Percentiles rank a stretch among this genome's conserved stretches.
phyloP scores from a whole-genome alignment of 164 flowering plant genomes.

The Malania oleifera region DNA sequence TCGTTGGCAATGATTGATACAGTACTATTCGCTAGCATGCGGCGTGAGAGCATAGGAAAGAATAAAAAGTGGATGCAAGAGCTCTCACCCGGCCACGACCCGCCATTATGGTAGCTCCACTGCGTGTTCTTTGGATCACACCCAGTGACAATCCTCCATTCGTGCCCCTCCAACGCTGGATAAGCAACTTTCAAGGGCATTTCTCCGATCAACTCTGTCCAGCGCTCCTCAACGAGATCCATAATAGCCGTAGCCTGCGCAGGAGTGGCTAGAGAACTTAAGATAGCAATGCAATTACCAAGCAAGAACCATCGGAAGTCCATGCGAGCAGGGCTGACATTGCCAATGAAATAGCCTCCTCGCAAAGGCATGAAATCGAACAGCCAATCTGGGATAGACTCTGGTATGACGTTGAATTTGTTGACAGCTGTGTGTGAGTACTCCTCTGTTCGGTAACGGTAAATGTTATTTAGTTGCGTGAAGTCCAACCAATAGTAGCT shows the following conservation, averaged over 20 bases:
- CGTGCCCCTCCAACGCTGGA: constrained; percentile 32
- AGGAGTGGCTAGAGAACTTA: constrained; percentile 32
- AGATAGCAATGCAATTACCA: constrained; percentile 45
- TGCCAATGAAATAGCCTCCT: constrained; percentile 43
- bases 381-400: constrained; percentile 40
- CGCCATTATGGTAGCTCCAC: constrained; percentile 40
- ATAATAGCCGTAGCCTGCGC: constrained; percentile 34
- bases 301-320: constrained; percentile 43
- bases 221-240: constrained; percentile 39
- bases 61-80: not conserved
- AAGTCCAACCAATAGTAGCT: constrained; percentile 40
- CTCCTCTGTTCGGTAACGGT: constrained; percentile 40
- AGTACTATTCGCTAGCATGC: no score
- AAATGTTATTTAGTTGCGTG: constrained; percentile 35
- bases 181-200: constrained; percentile 36
- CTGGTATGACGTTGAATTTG: constrained; percentile 39
- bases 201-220: constrained; percentile 38
- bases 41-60: not conserved
- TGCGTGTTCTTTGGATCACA: constrained; percentile 31
- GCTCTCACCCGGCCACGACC: constrained; percentile 40
- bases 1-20: no score
- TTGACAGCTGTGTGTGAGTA: constrained; percentile 39
- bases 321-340: constrained; percentile 43
- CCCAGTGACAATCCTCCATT: constrained; percentile 33
- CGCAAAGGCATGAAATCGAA: constrained; percentile 40